These are phyloP conservation scores for Pleurotus giganteus DNA, from an alignment of 768 basidiomycete genomes.

Conservation along the genomic window DNA sequence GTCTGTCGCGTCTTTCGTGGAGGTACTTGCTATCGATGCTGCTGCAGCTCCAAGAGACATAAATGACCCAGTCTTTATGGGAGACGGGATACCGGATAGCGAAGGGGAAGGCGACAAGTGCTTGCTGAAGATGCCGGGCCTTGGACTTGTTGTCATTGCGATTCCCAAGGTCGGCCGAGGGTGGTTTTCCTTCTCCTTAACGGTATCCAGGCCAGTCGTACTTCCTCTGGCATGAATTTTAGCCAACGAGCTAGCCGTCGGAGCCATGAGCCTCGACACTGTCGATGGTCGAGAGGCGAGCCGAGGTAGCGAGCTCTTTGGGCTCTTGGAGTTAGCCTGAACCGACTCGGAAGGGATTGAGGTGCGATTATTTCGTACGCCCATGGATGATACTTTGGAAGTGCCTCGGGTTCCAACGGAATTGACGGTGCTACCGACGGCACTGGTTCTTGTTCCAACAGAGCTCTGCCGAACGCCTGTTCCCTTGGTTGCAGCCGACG, in stretches of 20 bases:
- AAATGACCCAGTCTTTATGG: slow-evolving; percentile 26
- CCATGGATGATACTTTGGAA: slow-evolving; percentile 41
- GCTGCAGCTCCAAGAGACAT: slow-evolving; percentile 1
- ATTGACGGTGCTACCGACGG: slow-evolving; percentile 14
- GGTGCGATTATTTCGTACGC: slow-evolving; percentile 35
- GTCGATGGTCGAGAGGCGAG: slow-evolving; percentile 17
- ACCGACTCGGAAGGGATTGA: slow-evolving; percentile 13
- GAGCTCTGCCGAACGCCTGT: slow-evolving; percentile 1
- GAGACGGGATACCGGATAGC: slow-evolving; percentile 36
- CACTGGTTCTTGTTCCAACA: slow-evolving; percentile 19
- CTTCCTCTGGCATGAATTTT: slow-evolving; percentile 34
- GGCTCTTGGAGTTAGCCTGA: not conserved
- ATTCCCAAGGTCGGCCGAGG: slow-evolving; percentile 6
- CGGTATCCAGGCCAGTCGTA: not conserved
- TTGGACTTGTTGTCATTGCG: slow-evolving; percentile 20
- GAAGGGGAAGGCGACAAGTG: slow-evolving; percentile 30
- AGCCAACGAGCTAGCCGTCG: slow-evolving; percentile 76
- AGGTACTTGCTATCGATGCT: slow-evolving; percentile 1
- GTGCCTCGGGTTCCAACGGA: slow-evolving; percentile 21
- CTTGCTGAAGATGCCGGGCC: slow-evolving; percentile 50
- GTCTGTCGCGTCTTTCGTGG: not conserved
- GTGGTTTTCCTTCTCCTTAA: not conserved
- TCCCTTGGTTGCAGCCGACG: slow-evolving; percentile 11
- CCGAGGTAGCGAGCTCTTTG: not conserved
- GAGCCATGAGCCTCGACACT: slow-evolving; percentile 58